Base-by-base conservation (phyloP, 306 rosid genomes). In the Cucumis hystrix region DNA sequence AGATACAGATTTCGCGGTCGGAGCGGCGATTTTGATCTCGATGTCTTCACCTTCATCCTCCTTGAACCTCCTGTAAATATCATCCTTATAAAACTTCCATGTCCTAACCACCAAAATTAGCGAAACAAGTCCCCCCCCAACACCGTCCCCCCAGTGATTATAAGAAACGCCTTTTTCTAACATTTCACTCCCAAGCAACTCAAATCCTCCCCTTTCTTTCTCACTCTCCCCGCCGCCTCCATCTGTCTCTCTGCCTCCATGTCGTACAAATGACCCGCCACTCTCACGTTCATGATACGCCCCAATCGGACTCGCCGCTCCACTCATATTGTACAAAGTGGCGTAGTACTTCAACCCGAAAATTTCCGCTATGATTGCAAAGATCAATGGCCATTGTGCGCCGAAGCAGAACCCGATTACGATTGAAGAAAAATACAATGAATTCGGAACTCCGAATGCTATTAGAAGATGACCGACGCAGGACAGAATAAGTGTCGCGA, bases 321-420 rank as follows among this genome's bases (percentile, higher is more conserved):
- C 60, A 14, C 96, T 92, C 14, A 89, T 61, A 76, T 78, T 82
- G 84, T 76, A 83, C 51, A 91, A 64, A 2, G 93, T 91, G 6
- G 96, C 86, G 80, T 87, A 91, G 67, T 91, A 86, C 43, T 91
- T 91, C 58, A 89, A 88, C 76, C 96, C 96, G 23, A 91, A 91
- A 5, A 91, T 35, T 9, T 91, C 96, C 5, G 96, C 89, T 21
- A 89, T 89, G 62, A 91, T 89, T 3, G 96, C 91, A 54, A 79
- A 91, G 20, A 91, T 62, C 68, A 91, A 83, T 0, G 93, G 91
- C 93, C 88, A 87, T 4, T 86, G 84, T 0, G 93, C 93, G 0
- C 96, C 96, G 49, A 87, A 91, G 81, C 91, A 84, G 56, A 87
- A 91, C 2, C 96, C 96, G 7, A 85, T 82, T 1, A 91, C 79